Evolutionary conservation across 1,284 basidiomycete species (phyloP), one percentile per base, ranked within the genome.

Genomic region (Pseudozyma tsukubaensis): DNA sequence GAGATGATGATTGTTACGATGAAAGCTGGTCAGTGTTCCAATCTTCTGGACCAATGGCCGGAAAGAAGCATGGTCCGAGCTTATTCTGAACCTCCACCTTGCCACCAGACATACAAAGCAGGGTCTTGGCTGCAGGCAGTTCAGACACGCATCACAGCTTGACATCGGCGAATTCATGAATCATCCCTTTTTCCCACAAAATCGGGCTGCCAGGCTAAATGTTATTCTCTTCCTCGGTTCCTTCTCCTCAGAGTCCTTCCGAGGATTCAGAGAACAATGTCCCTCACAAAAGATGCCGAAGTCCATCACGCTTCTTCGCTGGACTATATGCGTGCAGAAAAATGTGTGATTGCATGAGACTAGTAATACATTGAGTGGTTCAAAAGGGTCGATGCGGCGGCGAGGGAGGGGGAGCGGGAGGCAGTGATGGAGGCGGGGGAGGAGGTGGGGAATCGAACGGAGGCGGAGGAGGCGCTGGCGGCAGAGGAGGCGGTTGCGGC

Each of bases 381-480:
- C 24, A 21, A 21, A 12, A 7, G 42, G 35, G 32, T n/a, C 9
- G 24, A 34, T 19, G 42, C 10, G 49, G 57, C 37, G 16, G 47
- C 8, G 56, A 29, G 16, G 57, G 42, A 13, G 56, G 55, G 4
- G 47, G 39, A 24, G 24, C 43, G 9, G 55, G 56, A 13, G 50
- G 36, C 35, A 24, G 19, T 24, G 56, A 49, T 8, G 56, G 51
- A 1, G 56, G 63, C 44, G 51, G 52, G 45, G 52, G 57, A 29
- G 57, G 53, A 39, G 60, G 48, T 29, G 52, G 45, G 14, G 47
- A n/a, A 32, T 43, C 40, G 36, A 24, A 5, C 10, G 48, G 44
- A 24, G 53, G 50, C 12, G 49, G 53, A 5, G 48, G 36, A 3
- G 42, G 49, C 24, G 24, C 24, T 11, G 40, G 54, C 7, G 55